A percentile compares a stretch with the other conserved stretches of the same genome.
Conservation (phyloP, 2,329 filamentous ascomycete species). For the Cyclaneusma minus region DNA sequence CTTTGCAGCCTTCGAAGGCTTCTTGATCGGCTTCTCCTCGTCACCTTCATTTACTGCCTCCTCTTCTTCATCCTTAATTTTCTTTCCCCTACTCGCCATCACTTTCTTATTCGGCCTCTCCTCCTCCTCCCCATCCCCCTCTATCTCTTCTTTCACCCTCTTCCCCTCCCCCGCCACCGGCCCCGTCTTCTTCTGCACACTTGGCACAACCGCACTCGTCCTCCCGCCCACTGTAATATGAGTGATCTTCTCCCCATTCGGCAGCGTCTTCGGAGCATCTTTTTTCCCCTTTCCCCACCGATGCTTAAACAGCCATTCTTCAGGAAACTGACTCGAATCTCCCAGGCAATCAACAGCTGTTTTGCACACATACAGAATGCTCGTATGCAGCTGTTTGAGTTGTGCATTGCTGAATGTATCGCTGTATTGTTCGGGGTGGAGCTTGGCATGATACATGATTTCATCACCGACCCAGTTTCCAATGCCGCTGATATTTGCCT, state of each 20-base stretch:
- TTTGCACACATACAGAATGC: slow-evolving; percentile 65
- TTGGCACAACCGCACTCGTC: slow-evolving; percentile 79
- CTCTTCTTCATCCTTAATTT: slow-evolving; percentile 2
- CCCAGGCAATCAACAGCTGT: slow-evolving; percentile 64
- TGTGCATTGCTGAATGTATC: slow-evolving; percentile 63
- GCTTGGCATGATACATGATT: slow-evolving; percentile 71
- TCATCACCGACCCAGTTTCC: slow-evolving; percentile 97
- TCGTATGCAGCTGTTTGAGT: slow-evolving; percentile 53
- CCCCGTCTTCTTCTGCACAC: slow-evolving; percentile 62
- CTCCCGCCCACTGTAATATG: slow-evolving; percentile 83
- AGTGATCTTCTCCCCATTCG: slow-evolving; percentile 70
- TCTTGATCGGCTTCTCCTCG: too few species aligned
- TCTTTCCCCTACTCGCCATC: slow-evolving; percentile 18
- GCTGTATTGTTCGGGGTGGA: slow-evolving; percentile 89
- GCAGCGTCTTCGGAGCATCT: slow-evolving; percentile 46
- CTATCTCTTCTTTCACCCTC: slow-evolving; percentile 3
- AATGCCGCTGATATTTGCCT: slow-evolving; percentile 77
- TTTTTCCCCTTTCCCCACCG: slow-evolving; percentile 86
- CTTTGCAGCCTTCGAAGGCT: not conserved
- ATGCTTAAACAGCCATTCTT: slow-evolving; percentile 77
- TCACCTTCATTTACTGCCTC: slow-evolving; percentile 2
- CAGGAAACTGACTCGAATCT: slow-evolving; percentile 72
- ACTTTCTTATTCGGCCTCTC: slow-evolving; percentile 7
- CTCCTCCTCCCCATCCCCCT: slow-evolving; percentile 2
- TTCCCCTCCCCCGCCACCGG: slow-evolving; percentile 13